These are phyloP conservation scores for Collariella sp. DNA, from an alignment of 495 filamentous ascomycete species.

Conservation along the genomic window DNA sequence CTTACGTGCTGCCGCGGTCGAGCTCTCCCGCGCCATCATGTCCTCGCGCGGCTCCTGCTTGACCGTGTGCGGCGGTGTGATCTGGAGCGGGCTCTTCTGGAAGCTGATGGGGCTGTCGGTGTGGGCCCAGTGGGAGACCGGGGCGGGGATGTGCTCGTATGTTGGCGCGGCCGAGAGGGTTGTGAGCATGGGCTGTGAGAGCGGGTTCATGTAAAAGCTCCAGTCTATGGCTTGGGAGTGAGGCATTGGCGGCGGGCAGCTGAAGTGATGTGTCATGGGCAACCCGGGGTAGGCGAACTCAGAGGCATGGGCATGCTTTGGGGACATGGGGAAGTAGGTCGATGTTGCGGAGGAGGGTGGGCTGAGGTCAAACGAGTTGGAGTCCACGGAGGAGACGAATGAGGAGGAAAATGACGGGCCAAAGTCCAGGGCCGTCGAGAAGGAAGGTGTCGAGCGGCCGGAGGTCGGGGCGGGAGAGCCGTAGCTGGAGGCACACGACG, in stretches of 20 bases:
- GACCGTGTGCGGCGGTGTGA: neutral
- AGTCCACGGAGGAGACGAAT: slow-evolving; percentile 10
- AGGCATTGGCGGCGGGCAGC: slow-evolving; percentile 5
- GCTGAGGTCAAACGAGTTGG: slow-evolving; percentile 23
- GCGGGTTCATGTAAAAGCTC: slow-evolving; percentile 6
- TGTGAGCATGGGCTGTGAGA: slow-evolving; percentile 5
- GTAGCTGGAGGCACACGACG: slow-evolving; percentile 29
- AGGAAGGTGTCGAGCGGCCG: slow-evolving; percentile 22
- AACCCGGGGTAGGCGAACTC: slow-evolving; percentile 15
- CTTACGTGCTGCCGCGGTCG: neutral
- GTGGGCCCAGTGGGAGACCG: slow-evolving; percentile 13
- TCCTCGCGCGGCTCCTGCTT: slow-evolving; percentile 1
- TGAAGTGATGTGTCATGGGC: slow-evolving; percentile 13
- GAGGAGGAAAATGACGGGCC: slow-evolving; percentile 20
- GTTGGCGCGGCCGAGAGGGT: slow-evolving; percentile 5
- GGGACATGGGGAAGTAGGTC: slow-evolving; percentile 28
- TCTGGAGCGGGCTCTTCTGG: neutral
- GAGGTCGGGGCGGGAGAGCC: slow-evolving; percentile 36
- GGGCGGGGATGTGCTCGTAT: slow-evolving; percentile 2
- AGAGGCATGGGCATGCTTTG: slow-evolving; percentile 7
- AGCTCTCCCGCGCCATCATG: neutral
- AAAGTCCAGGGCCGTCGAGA: slow-evolving; percentile 16
- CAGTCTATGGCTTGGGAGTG: slow-evolving; percentile 15
- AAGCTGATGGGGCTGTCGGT: slow-evolving; percentile 21
- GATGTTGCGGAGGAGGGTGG: slow-evolving; percentile 32